These are phyloP conservation scores for Phytophthora tentaculata DNA, from an alignment of 352 stramenopile species.

Conservation along the genomic window DNA sequence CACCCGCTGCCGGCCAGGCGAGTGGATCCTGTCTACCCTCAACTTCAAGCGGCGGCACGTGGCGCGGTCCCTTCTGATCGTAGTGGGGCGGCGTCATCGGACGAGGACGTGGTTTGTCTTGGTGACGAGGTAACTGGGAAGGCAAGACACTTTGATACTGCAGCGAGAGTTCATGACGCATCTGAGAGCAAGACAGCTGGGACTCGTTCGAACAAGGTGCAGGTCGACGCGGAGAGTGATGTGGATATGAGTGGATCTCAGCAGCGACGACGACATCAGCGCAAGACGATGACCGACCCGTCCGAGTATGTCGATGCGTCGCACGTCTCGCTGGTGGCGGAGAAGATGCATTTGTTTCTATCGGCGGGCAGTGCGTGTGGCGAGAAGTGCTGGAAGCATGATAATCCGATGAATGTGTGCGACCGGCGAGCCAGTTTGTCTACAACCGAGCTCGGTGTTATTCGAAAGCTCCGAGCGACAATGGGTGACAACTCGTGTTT, in stretches of 20 bases:
- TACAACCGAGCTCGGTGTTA: constrained; percentile 48
- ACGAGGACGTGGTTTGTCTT: constrained; percentile 23
- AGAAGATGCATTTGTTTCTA: constrained; percentile 52
- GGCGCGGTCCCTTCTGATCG: constrained; percentile 11
- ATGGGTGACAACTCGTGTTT: constrained; percentile 74
- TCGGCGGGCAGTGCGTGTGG: constrained; percentile 36
- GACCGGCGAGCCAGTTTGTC: constrained; percentile 2
- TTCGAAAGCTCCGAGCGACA: constrained; percentile 60
- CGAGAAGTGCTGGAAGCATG: constrained; percentile 45
- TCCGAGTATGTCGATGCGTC: constrained; percentile 68
- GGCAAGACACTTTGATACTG: not conserved
- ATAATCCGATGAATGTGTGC: not conserved
- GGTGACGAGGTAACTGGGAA: not conserved
- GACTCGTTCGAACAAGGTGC: not conserved
- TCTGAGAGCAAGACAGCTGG: not conserved
- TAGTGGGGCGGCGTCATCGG: constrained; percentile 13
- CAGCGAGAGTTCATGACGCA: not conserved
- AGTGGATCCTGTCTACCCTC: constrained; percentile 63
- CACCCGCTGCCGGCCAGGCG: constrained; percentile 61
- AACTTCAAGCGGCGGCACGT: constrained; percentile 36
- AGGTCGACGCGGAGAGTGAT: not conserved
- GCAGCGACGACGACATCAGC: not conserved
- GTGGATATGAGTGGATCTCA: not conserved
- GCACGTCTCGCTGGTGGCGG: constrained; percentile 45
- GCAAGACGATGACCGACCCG: constrained; percentile 15